Percentiles rank a stretch among this genome's conserved stretches.
These are phyloP conservation scores for Phylloporus arenicola DNA, from an alignment of 768 basidiomycete species.

Conservation along the genomic window DNA sequence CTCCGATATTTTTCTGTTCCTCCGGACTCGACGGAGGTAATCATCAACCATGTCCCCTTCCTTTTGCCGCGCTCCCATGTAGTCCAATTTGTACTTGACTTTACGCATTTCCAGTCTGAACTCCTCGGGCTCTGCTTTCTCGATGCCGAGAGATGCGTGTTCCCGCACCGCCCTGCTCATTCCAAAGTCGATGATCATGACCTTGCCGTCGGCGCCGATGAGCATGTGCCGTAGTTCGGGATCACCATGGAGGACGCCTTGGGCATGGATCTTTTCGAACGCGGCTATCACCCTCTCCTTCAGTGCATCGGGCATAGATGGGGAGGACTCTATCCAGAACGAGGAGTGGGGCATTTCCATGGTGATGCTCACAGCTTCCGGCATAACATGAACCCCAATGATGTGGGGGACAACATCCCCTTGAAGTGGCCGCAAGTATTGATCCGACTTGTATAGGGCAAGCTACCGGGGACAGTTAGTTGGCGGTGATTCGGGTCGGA, in stretches of 20 bases:
- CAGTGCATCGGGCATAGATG: constrained; percentile 49
- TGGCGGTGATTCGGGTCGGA: constrained; percentile 8
- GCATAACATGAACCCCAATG: constrained; percentile 43
- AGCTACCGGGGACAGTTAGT: constrained; percentile 34
- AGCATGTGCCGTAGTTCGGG: constrained; percentile 48
- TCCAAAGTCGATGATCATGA: constrained; percentile 54
- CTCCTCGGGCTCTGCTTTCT: constrained; percentile 35
- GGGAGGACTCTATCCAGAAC: constrained; percentile 59
- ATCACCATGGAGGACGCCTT: constrained; percentile 46
- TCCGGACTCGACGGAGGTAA: constrained; percentile 24
- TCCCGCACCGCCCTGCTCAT: constrained; percentile 30
- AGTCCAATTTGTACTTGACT: constrained; percentile 52
- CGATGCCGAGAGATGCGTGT: constrained; percentile 32
- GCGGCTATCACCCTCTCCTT: constrained; percentile 51
- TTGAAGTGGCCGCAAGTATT: constrained; percentile 46
- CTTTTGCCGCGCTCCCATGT: constrained; percentile 30
- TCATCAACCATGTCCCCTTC: constrained; percentile 33
- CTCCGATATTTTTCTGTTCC: constrained; percentile 26
- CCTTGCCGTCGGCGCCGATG: constrained; percentile 47
- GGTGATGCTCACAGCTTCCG: constrained; percentile 36
- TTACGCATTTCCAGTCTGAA: constrained; percentile 50
- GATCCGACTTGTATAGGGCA: constrained; percentile 43
- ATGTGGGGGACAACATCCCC: constrained; percentile 48
- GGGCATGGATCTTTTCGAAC: constrained; percentile 43
- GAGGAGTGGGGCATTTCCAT: constrained; percentile 53